A percentile compares a stretch with the other conserved stretches of the same genome.
Evolutionary conservation across 2,329 filamentous ascomycete genomes (phyloP).

Genomic region (Stachybotrys elegans): DNA sequence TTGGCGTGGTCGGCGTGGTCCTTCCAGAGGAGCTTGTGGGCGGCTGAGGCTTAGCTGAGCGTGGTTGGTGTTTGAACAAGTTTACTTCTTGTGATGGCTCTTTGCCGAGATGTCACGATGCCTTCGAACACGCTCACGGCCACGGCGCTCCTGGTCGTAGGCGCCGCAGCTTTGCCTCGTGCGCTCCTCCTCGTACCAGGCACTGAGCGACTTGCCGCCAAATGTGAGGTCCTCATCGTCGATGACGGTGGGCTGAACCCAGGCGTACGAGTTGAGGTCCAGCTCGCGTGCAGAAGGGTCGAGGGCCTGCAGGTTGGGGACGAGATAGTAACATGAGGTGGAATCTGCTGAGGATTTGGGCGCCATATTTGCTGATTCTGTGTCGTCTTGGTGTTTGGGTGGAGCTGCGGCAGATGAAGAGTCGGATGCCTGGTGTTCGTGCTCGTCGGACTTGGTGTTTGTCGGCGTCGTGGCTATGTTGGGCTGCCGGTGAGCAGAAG

Average conservation of each 20-base stretch:
- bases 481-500: not conserved
- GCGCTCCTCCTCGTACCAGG: conserved; percentile 57
- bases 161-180: conserved; percentile 35
- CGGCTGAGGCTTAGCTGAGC: too few species aligned
- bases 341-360: not conserved
- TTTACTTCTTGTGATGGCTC: conserved; percentile 24
- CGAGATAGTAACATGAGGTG: conserved; percentile 18
- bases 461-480: too few species aligned
- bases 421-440: too few species aligned
- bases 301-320: conserved; percentile 26
- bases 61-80: not conserved
- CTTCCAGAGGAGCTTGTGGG: too few species aligned
- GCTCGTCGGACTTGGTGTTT: too few species aligned
- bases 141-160: conserved; percentile 31
- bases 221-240: conserved; percentile 59
- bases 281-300: conserved; percentile 27
- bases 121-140: conserved; percentile 31
- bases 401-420: too few species aligned
- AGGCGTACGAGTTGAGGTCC: conserved; percentile 30
- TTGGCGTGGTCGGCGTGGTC: too few species aligned
- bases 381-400: not conserved
- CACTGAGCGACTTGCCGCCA: conserved; percentile 53
- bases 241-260: conserved; percentile 52
- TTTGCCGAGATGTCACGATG: conserved; percentile 21
- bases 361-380: not conserved